Evolutionary conservation across 352 stramenopile species (phyloP).

Genomic region (Globisporangium cederbergense): DNA sequence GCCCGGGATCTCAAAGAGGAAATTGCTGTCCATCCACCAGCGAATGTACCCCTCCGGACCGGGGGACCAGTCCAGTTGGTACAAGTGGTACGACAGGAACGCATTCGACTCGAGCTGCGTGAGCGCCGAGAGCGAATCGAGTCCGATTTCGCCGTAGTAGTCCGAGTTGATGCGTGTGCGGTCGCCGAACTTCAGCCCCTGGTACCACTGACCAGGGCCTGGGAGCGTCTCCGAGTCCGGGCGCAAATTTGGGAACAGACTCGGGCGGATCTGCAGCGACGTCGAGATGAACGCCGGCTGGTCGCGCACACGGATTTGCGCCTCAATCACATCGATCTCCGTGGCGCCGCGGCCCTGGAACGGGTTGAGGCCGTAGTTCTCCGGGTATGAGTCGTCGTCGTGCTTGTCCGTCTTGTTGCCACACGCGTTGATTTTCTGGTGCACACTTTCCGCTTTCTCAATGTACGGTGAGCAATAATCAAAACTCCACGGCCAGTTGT

Average conservation of each 20-base stretch:
- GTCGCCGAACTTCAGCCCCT: constrained; percentile 80
- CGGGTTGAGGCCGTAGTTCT: constrained; percentile 90
- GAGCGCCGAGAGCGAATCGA: constrained; percentile 94
- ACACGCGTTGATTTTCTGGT: constrained; percentile 95
- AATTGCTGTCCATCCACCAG: constrained; percentile 93
- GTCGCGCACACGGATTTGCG: constrained; percentile 81
- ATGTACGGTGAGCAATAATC: constrained; percentile 83
- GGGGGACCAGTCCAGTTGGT: constrained; percentile 95
- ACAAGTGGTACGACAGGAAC: constrained; percentile 93
- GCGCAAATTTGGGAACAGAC: constrained; percentile 62
- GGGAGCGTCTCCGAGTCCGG: constrained; percentile 54
- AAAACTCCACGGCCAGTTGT: constrained; percentile 97
- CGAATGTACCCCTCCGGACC: constrained; percentile 89
- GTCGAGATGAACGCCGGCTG: constrained; percentile 91
- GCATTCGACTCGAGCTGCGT: constrained; percentile 89
- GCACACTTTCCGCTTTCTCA: constrained; percentile 87
- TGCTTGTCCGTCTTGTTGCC: constrained; percentile 92
- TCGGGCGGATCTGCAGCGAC: constrained; percentile 91
- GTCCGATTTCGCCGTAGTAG: constrained; percentile 93
- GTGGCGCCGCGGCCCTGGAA: constrained; percentile 92
- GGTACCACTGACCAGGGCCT: constrained; percentile 87
- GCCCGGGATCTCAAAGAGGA: constrained; percentile 92
- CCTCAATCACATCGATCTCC: constrained; percentile 96
- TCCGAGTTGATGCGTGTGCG: constrained; percentile 91
- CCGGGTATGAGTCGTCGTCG: constrained; percentile 74